Percentiles rank a stretch among this genome's conserved stretches.
Conservation (phyloP, 1,284 basidiomycete species). For the Kwoniella shivajii region DNA sequence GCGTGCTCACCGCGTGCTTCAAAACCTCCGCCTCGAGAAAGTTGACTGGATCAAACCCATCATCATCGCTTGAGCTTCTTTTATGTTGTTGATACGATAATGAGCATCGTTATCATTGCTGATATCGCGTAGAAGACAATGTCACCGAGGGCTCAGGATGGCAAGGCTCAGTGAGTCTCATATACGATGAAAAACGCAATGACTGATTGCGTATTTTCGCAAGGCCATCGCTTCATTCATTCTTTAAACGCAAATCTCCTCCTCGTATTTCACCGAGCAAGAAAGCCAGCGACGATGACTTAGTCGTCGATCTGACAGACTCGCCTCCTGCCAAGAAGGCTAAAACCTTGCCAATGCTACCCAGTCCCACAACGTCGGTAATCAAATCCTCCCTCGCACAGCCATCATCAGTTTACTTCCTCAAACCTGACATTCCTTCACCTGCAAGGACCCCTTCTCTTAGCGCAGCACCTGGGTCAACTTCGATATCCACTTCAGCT, state of each 20-base stretch:
- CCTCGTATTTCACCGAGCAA: slow-evolving; percentile 20
- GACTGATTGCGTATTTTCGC: background rate
- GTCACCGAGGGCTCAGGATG: slow-evolving; percentile 9
- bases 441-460: background rate
- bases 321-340: slow-evolving; percentile 39
- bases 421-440: too few relatives aligned
- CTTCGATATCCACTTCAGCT: slow-evolving; percentile 5
- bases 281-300: slow-evolving; percentile 15
- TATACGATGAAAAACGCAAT: background rate
- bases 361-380: background rate
- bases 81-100: background rate
- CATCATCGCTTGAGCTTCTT: too few relatives aligned
- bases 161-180: slow-evolving; percentile 13
- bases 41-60: background rate
- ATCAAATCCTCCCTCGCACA: slow-evolving; percentile 7
- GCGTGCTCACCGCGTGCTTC: background rate
- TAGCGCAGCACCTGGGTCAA: background rate
- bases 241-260: slow-evolving; percentile 50
- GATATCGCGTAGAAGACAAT: background rate
- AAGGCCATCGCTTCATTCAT: slow-evolving; percentile 47
- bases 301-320: slow-evolving; percentile 37
- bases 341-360: slow-evolving; percentile 8
- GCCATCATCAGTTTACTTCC: slow-evolving; percentile 34
- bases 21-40: background rate
- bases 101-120: background rate